phyloP scores from a whole-genome alignment of 164 flowering plant genomes.

The Hamamelis virginiana region DNA sequence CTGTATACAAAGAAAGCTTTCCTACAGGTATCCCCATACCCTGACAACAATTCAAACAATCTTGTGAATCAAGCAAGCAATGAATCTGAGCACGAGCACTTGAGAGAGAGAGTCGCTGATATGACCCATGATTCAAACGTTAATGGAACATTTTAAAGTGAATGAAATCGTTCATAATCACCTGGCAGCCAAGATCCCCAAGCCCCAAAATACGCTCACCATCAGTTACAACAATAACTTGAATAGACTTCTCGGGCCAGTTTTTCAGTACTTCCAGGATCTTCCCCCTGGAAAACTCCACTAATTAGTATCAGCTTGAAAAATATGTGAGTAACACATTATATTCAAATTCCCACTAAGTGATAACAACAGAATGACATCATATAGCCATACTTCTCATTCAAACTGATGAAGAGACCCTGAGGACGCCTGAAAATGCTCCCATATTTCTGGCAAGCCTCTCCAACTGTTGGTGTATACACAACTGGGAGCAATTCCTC shows the following conservation, averaged over 20 bases:
- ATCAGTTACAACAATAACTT: constrained; percentile 88
- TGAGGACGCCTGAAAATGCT: constrained; percentile 85
- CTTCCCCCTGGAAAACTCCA: constrained; percentile 50
- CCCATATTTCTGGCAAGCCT: constrained; percentile 90
- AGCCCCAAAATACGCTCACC: constrained; percentile 88
- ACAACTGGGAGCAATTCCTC: constrained; percentile 83
- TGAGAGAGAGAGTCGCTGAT: no score
- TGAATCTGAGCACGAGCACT: neutral
- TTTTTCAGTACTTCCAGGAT: constrained; percentile 79
- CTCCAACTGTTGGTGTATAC: constrained; percentile 88
- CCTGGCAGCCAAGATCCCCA: constrained; percentile 96
- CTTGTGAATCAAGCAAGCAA: neutral
- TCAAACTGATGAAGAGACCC: constrained; percentile 83
- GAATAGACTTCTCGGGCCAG: constrained; percentile 89
- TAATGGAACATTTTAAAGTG: neutral
- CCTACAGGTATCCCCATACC: constrained; percentile 97
- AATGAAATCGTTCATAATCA: constrained; percentile 12
- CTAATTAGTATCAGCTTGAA: constrained; percentile 2
- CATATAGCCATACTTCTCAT: constrained; percentile 56
- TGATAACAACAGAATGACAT: neutral
- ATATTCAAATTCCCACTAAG: neutral
- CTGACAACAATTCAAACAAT: constrained; percentile 29
- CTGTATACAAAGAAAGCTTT: constrained; percentile 78
- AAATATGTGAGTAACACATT: neutral
- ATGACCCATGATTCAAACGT: neutral